A percentile compares a stretch with the other conserved stretches of the same genome.
These are phyloP conservation scores for Paramecium sexaurelia DNA, from an alignment of 73 alveolate genomes.

Conservation along the genomic window DNA sequence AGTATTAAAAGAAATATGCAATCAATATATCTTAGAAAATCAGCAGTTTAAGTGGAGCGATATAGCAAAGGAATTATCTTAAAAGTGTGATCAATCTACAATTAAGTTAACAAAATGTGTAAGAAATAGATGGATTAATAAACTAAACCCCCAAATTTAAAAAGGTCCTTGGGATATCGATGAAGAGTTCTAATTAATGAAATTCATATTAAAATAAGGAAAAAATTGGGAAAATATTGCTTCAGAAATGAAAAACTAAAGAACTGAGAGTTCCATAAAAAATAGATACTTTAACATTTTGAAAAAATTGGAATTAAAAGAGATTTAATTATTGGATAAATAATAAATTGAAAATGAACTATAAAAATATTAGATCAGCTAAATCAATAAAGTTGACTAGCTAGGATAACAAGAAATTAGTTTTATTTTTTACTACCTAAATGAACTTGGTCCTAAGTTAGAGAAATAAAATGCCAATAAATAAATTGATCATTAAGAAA, in stretches of 20 bases:
- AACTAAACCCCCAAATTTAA: background rate
- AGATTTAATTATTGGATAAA: background rate
- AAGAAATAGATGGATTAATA: background rate
- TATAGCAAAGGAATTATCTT: background rate
- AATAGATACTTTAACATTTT: background rate
- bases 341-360: background rate
- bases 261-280: background rate
- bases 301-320: background rate
- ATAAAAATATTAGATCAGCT: background rate
- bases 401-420: background rate
- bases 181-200: background rate
- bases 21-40: background rate
- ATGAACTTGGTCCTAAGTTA: background rate
- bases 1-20: background rate
- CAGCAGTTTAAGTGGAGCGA: background rate
- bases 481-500: background rate
- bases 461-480: background rate
- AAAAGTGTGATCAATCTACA: background rate
- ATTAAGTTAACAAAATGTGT: background rate
- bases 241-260: background rate
- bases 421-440: background rate
- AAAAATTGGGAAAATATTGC: background rate
- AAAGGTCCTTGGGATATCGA: background rate
- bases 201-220: background rate
- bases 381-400: background rate